Evolutionary conservation across 768 basidiomycete species (phyloP), one percentile per base, ranked within the genome.

Genomic region (Wakefieldia striispora): DNA sequence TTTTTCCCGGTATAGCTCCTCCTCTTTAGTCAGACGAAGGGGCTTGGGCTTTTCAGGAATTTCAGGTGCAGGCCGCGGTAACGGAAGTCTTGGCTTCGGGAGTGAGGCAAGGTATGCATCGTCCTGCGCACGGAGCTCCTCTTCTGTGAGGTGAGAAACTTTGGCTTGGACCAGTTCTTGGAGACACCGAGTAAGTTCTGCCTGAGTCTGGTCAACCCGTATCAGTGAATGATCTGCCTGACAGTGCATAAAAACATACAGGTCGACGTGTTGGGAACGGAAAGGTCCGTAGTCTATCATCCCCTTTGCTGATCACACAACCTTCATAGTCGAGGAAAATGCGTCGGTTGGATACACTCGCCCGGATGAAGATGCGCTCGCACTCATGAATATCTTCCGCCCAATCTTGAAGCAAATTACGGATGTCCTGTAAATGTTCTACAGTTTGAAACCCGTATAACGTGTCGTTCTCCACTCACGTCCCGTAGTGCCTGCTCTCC

Each of bases 221-320:
- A 38, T 65, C 23, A 57, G 40, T 24, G 7, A 16, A 9, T 13
- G 23, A 23, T 35, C 45, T 40, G 0, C 12, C 14, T 31, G 19
- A 43, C 6, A 51, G 37, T 4, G 14, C 16, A 17, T 8, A 33
- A 35, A 29, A 41, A 47, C 88, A 50, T 68, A 94, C 93, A 13
- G 97, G 95, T 57, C 97, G 79, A 35, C 95, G 84, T 1, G 97
- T 99, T 4, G 94, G 95, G 70, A 99, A 99, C 0, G 95, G 94
- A 68, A 95, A 98, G 0, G 86, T 89, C 38, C 94, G 80, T 26
- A 98, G 69, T 33, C 95, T 79, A 27, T 80, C 80, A 55, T 98
- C 95, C 63, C 83, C 79, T 72, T 91, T 94, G 24, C 71, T 63
- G 43, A 97, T 80, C 3, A 84, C 70, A 1, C 88, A 84, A 3